These are phyloP conservation scores for Lactifluus rugatus DNA, from an alignment of 768 basidiomycete species.

Conservation along the genomic window DNA sequence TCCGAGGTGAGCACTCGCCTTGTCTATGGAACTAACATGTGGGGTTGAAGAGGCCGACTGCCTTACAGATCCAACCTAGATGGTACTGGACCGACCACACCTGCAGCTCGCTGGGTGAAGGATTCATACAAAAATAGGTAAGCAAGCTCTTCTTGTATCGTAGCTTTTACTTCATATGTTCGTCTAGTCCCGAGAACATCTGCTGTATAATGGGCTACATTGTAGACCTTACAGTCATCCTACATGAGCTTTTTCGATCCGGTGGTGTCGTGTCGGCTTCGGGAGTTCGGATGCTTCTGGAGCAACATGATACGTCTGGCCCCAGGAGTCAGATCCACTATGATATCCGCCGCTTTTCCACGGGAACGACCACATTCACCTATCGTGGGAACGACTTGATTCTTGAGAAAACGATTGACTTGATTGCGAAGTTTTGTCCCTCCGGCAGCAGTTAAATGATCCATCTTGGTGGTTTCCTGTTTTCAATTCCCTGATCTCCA, in stretches of 20 bases:
- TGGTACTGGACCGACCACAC: not conserved
- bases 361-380: not conserved
- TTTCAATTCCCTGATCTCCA: not conserved
- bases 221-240: not conserved
- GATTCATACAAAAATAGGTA: not conserved
- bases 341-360: not conserved
- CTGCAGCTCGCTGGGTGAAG: not conserved
- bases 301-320: not conserved
- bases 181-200: not conserved
- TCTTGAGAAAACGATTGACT: conserved; percentile 7
- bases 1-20: not conserved
- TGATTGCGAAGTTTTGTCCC: conserved; percentile 1
- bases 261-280: not conserved
- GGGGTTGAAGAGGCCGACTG: not conserved
- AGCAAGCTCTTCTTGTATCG: not conserved
- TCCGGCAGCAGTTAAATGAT: not conserved
- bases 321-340: not conserved
- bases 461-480: not conserved
- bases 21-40: not conserved
- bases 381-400: not conserved
- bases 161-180: not conserved
- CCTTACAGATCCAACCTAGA: not conserved
- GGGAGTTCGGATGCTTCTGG: not conserved
- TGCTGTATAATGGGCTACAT: conserved; percentile 6
- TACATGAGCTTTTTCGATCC: not conserved